Base-by-base conservation (phyloP, 2,329 filamentous ascomycete species). In the Paecilomyces dactylethromorphus region DNA sequence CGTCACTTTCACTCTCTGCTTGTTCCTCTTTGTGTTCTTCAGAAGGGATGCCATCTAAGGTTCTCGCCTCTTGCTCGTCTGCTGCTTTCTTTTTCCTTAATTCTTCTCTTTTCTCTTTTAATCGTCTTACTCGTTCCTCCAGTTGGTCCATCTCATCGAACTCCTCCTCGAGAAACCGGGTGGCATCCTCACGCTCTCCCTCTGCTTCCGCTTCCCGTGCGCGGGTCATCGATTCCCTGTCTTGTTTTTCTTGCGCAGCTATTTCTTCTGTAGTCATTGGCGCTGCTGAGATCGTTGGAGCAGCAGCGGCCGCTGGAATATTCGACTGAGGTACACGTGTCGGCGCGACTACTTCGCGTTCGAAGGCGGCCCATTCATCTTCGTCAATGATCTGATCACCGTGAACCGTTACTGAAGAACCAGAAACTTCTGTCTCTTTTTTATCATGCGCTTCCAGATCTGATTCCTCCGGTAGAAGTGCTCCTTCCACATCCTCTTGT, bases 361-460 rank as follows among this genome's bases (percentile, higher is more conserved):
- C 88, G 69, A 96, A 95, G 8, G 90, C 90, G 1, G 90, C 88
- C 89, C 90, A 94, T 74, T 94, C 90, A 57, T 87, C 85, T 68
- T 96, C 90, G 69, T 92, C 86, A 8, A 90, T 76, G 3, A 56
- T 31, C 54, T 69, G 63, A 55, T 61, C 57, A 12, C 60, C 26
- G 10, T 64, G 50, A 58, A 49, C 57, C 18, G 55, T 58, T 22
- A 54, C 57, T 57, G 59, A 56, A 31, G 54, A 39, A 50, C 22
- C 52, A 24, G 56, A 22, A 53, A 22, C 39, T 31, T n/a, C 55
- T 13, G 39, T 13, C 35, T 18, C 26, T 5, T 21, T 49, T 39
- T 52, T 26, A n/a, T 56, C 15, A 45, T 62, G 55, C 22, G 57
- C 22, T 51, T 53, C 29, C 18, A 29, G 55, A 53, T 49, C 29